These are phyloP conservation scores for Artomyces pyxidatus DNA, from an alignment of 768 basidiomycete genomes.

Conservation along the genomic window DNA sequence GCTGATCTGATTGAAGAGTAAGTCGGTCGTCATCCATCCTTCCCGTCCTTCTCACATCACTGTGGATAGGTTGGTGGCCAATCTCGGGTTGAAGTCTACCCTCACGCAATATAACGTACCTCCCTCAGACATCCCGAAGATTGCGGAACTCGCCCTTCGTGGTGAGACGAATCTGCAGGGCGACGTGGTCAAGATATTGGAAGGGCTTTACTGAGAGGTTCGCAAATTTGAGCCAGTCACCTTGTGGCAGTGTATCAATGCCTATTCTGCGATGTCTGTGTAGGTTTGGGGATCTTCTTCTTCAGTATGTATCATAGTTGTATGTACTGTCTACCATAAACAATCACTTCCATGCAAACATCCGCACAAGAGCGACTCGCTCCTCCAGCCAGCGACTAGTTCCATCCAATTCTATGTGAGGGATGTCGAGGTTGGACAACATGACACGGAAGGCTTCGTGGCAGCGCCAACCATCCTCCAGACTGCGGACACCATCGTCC, in stretches of 20 bases:
- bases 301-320: neutral
- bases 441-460: neutral
- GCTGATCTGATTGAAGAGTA: slow-evolving; percentile 49
- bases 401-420: neutral
- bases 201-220: slow-evolving; percentile 32
- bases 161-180: slow-evolving; percentile 30
- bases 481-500: slow-evolving; percentile 54
- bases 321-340: neutral
- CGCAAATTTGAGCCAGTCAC: too few relatives aligned
- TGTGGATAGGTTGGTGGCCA: slow-evolving; percentile 42
- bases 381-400: slow-evolving; percentile 3
- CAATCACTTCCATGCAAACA: too few relatives aligned
- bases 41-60: neutral
- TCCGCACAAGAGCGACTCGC: neutral
- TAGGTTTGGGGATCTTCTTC: too few relatives aligned
- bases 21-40: slow-evolving; percentile 15
- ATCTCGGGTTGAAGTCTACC: slow-evolving; percentile 50
- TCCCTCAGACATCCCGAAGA: slow-evolving; percentile 38
- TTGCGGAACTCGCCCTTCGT: slow-evolving; percentile 44
- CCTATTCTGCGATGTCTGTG: too few relatives aligned
- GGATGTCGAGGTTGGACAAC: neutral
- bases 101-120: slow-evolving; percentile 61
- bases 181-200: slow-evolving; percentile 41
- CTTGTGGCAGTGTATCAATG: too few relatives aligned
- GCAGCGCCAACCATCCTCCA: slow-evolving; percentile 35